phyloP scores from a whole-genome alignment of 148 eudicot genomes.

The Persicaria maculosa region DNA sequence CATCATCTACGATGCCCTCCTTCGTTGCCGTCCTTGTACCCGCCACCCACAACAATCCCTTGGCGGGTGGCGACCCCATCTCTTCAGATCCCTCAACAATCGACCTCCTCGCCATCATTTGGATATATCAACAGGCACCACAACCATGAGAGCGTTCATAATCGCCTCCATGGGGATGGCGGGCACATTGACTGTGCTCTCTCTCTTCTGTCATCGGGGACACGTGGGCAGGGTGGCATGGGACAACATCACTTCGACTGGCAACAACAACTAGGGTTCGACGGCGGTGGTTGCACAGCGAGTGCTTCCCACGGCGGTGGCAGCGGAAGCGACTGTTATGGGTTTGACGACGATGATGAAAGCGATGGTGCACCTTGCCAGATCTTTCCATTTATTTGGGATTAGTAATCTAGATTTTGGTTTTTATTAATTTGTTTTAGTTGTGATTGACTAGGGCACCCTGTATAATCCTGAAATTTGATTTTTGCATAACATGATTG shows the following conservation, averaged over 20 bases:
- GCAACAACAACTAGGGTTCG: neutral
- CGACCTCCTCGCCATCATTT: neutral
- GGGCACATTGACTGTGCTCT: constrained; percentile 32
- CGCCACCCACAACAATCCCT: neutral
- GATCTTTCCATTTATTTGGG: neutral
- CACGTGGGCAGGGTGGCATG: neutral
- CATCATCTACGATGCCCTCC: neutral
- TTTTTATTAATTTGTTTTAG: neutral
- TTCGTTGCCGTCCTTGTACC: neutral
- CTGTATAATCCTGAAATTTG: neutral
- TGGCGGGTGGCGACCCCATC: neutral
- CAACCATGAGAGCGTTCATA: neutral
- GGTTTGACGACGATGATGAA: neutral
- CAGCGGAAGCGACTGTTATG: neutral
- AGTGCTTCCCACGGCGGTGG: neutral
- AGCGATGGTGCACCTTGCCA: neutral
- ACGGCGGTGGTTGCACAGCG: neutral
- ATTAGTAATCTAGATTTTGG: neutral
- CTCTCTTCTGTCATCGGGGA: constrained; percentile 58
- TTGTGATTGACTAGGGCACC: neutral
- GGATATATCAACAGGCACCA: constrained; percentile 4
- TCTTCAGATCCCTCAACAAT: neutral
- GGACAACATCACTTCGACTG: neutral
- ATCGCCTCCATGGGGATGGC: constrained; percentile 6
- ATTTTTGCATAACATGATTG: neutral